A percentile compares a stretch with the other conserved stretches of the same genome.
Conservation (phyloP, 352 stramenopile species). For the Stramenopiles sp. region DNA sequence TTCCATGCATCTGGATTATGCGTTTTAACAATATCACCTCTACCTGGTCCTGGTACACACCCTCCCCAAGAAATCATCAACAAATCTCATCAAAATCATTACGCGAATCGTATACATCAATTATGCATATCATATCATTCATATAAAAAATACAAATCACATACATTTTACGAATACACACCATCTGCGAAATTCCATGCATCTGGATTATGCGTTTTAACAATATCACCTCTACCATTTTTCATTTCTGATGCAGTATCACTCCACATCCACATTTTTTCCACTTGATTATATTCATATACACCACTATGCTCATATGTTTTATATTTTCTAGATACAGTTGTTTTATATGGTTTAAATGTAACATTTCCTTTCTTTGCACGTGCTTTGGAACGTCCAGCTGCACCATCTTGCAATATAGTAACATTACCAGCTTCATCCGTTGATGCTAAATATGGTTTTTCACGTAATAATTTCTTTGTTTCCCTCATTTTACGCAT, state of each 20-base stretch:
- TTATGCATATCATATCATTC: background rate
- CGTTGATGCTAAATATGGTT: background rate
- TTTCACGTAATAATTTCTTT: background rate
- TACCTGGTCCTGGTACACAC: no score
- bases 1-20: slow-evolving; percentile 11
- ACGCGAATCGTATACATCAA: no score
- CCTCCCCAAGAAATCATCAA: no score
- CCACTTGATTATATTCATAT: slow-evolving; percentile 13
- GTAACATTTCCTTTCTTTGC: background rate
- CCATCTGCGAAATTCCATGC: slow-evolving; percentile 12
- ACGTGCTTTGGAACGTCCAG: background rate
- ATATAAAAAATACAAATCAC: background rate
- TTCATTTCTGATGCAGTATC: slow-evolving; percentile 12
- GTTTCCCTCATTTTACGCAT: background rate
- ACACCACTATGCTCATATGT: slow-evolving; percentile 10
- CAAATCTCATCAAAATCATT: no score
- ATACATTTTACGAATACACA: background rate
- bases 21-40: no score
- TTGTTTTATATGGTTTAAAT: background rate
- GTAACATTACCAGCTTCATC: background rate
- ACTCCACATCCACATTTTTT: slow-evolving; percentile 15
- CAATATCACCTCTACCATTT: slow-evolving; percentile 10
- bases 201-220: slow-evolving; percentile 11
- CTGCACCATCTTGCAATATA: background rate
- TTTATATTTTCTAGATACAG: background rate